Evolutionary conservation across 148 eudicot genomes (phyloP), one percentile per base, ranked within the genome.

Genomic region (Mesembryanthemum crystallinum): DNA sequence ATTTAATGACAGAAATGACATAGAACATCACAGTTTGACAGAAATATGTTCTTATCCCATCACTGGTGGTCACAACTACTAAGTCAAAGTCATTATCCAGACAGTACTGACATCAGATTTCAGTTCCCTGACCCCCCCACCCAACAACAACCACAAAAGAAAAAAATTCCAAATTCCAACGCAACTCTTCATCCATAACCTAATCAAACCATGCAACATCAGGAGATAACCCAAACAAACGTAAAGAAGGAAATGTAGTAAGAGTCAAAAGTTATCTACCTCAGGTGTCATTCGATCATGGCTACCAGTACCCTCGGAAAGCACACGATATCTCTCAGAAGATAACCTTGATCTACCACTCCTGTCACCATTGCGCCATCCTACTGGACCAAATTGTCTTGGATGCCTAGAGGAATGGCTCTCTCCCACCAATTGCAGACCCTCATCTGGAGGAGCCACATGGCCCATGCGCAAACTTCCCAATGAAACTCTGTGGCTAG

Each of bases 341-440:
- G 88, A 82, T 35, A 85, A 55, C 86, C 90, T 85, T 81, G 91
- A 51, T 76, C 94, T 85, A 35, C 86, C 89, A 80, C 77, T 85
- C 79, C 91, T 79, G 49, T 94, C 97, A 75, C 85, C 77, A 73
- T 78, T 80, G 42, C 88, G 92, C 91, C 88, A 85, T 63, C 90
- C 87, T 9, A 79, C 39, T 33, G 74, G 80, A 32, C 89, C 79
- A 76, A 84, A 80, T 47, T 86, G 81, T 78, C 97, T 87, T 39
- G 82, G 78, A 73, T 88, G 86, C 73, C 92, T 82, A 9, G 91
- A 81, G 72, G 90, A 70, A 83, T 87, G 86, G 74, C 82, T 82
- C 73, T 87, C 92, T 47, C 85, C 82, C 30, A 72, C 79, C 55
- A 82, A 59, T 21, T 67, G 89, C 68, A 70, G 82, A 67, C 87